Percentiles rank a stretch among this genome's conserved stretches.
phyloP scores from a whole-genome alignment of 2,329 filamentous ascomycete species.

The Xylaria sp. region DNA sequence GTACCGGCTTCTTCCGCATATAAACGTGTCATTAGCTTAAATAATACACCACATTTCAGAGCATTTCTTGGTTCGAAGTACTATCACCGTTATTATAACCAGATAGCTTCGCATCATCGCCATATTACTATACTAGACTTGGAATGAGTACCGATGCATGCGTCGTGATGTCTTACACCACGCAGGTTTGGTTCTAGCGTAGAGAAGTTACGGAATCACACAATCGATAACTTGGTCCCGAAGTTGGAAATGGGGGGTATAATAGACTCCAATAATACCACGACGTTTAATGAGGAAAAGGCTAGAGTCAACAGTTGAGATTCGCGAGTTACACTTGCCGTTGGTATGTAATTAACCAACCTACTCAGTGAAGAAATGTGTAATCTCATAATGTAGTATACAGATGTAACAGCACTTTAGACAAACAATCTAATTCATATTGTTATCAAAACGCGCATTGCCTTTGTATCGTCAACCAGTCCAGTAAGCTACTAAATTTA shows the following conservation, averaged over 20 bases:
- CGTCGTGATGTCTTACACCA: conserved; percentile 1
- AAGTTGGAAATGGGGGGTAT: background rate
- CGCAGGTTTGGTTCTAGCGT: background rate
- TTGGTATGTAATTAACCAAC: background rate
- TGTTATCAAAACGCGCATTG: background rate
- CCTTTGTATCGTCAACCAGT: background rate
- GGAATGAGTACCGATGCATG: conserved; percentile 23
- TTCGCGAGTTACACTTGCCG: background rate
- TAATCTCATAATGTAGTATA: background rate
- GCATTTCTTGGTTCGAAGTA: conserved; percentile 5
- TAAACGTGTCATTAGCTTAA: background rate
- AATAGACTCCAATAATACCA: conserved; percentile 11
- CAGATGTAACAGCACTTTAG: background rate
- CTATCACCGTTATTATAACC: conserved; percentile 7
- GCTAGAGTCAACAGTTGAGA: background rate
- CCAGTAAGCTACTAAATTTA: conserved; percentile 20
- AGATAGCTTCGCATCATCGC: background rate
- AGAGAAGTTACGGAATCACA: background rate
- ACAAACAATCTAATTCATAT: background rate
- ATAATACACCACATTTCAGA: background rate
- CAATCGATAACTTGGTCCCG: background rate
- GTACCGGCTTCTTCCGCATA: conserved; percentile 1
- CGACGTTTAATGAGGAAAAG: background rate
- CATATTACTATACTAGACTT: conserved; percentile 8
- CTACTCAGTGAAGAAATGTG: too few species aligned